These are phyloP conservation scores for Actinomortierella ambigua DNA, from an alignment of 371 early-diverging fungal species.

Conservation along the genomic window DNA sequence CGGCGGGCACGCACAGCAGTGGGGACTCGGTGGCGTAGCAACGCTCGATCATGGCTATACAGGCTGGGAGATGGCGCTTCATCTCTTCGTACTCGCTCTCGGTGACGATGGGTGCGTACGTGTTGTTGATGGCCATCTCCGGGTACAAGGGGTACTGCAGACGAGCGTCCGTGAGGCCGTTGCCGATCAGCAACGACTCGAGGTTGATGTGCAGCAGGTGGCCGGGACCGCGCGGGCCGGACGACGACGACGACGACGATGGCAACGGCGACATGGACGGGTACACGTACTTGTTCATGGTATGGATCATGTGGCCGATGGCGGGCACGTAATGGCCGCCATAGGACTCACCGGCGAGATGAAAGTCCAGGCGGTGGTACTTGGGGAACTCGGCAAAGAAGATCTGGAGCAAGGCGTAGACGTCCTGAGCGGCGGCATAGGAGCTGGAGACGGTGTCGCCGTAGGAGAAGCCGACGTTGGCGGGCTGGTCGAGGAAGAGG, in stretches of 20 bases:
- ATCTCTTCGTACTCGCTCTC: slow-evolving; percentile 66
- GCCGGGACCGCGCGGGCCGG: slow-evolving; percentile 12
- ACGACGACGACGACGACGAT: slow-evolving; percentile 14
- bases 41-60: slow-evolving; percentile 68
- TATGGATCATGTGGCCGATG: slow-evolving; percentile 64
- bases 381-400: slow-evolving; percentile 64
- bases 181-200: slow-evolving; percentile 80
- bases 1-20: slow-evolving; percentile 79
- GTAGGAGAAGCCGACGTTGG: slow-evolving; percentile 79
- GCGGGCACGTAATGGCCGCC: slow-evolving; percentile 57
- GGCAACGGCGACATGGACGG: slow-evolving; percentile 41
- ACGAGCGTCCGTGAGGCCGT: slow-evolving; percentile 86
- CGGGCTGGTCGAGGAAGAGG: slow-evolving; percentile 81
- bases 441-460: slow-evolving; percentile 58
- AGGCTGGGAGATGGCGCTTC: slow-evolving; percentile 69
- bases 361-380: slow-evolving; percentile 65
- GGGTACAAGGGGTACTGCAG: slow-evolving; percentile 87
- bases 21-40: slow-evolving; percentile 77
- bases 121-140: slow-evolving; percentile 75
- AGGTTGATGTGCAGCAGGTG: slow-evolving; percentile 62
- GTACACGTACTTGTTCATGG: too few relatives aligned
- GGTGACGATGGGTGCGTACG: slow-evolving; percentile 71
- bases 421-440: slow-evolving; percentile 71
- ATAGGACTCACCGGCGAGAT: slow-evolving; percentile 75
- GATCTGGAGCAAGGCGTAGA: slow-evolving; percentile 77